phyloP scores from a whole-genome alignment of 2,329 filamentous ascomycete species.

The Dendrostoma leiphaemia region DNA sequence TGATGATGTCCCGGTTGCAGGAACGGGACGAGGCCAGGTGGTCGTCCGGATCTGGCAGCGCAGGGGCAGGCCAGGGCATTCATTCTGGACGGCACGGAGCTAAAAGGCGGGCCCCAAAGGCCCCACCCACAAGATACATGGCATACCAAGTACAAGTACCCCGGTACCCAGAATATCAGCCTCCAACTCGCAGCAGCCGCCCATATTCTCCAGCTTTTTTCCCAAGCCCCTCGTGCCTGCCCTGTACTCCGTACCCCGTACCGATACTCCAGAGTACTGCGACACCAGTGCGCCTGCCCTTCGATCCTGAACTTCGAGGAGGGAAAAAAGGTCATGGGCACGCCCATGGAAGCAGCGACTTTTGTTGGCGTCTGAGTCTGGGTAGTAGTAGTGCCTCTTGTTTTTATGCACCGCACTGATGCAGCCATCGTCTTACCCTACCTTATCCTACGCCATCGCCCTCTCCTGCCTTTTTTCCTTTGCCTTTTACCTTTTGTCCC shows the following conservation, averaged over 20 bases:
- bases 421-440: neutral
- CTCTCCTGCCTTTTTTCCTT: neutral
- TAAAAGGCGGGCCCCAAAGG: neutral
- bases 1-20: neutral
- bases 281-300: too few relatives aligned
- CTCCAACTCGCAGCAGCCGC: neutral
- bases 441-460: too few relatives aligned
- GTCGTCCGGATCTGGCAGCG: neutral
- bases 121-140: too few relatives aligned
- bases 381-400: neutral
- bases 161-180: conserved; percentile 7
- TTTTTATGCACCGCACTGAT: neutral
- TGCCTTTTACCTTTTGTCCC: neutral
- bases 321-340: too few relatives aligned
- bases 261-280: too few relatives aligned
- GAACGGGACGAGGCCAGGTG: too few relatives aligned
- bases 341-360: neutral
- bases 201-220: neutral
- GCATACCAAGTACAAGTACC: neutral
- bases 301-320: too few relatives aligned
- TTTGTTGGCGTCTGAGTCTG: neutral
- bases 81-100: neutral
- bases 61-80: too few relatives aligned
- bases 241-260: neutral
- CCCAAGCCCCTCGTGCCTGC: neutral